Base-by-base conservation (phyloP, 352 stramenopile species). In the Phytophthora macrochlamydospora region DNA sequence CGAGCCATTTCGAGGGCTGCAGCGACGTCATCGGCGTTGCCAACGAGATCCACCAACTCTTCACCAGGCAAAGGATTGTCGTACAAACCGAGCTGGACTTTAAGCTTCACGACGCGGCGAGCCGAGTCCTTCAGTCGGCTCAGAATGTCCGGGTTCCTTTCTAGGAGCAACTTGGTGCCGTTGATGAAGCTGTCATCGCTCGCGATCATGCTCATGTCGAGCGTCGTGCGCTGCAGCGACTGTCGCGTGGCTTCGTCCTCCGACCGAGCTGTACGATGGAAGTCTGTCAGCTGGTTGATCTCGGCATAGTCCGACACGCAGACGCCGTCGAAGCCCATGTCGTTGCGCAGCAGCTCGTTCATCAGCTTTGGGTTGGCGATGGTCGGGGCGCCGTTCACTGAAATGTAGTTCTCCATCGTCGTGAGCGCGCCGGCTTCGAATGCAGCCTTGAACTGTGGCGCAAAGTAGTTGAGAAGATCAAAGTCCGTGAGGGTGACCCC, bases 121-220 rank as follows among this genome's bases (percentile, higher is more conserved):
- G 70, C 78, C 2, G 80, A 89, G 7, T 65, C 60, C 28, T 78
- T 62, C 13, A 92, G 51, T 13, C 81, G 71, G 3, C 58, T 62
- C 11, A 67, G 24, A 7, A 73, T 56, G 2, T 48, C 49, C 4
- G 65, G 64, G 28, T 64, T 52, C 9, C 24, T 8, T 24, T 54
- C 29, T 6, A 54, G 28, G 14, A 54, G 48, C 48, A 54, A 4
- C 49, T 80, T 81, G 6, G 43, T 59, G 13, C 73, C 48, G n/a
- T 85, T 69, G 38, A 90, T 71, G 42, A 78, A 72, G 29, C 62
- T 37, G 2, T 66, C 62, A 33, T 70, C 51, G 13, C 56, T 29
- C 53, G 45, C 62, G 18, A 92, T 79, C 89, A 96, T 96, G 60
- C 77, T 92, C 82, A 97, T 92, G 56, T 97, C 90, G 31, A 97